A percentile compares a stretch with the other conserved stretches of the same genome.
These are phyloP conservation scores for Mycena venus DNA, from an alignment of 768 basidiomycete genomes.

Conservation along the genomic window DNA sequence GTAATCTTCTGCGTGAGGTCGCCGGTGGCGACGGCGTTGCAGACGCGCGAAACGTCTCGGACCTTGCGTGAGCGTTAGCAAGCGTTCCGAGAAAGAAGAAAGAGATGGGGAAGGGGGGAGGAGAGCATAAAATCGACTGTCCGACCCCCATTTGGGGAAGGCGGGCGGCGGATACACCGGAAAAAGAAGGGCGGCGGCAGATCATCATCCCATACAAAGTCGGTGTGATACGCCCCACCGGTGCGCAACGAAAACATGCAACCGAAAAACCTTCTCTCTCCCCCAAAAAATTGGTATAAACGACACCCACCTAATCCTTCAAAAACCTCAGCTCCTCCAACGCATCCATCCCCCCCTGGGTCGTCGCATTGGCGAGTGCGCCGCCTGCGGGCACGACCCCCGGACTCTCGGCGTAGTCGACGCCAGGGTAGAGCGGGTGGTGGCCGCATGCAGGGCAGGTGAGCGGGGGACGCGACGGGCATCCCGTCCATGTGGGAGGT, in stretches of 20 bases:
- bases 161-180: no score
- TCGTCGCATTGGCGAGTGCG: constrained; percentile 67
- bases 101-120: neutral
- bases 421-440: constrained; percentile 1
- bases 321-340: constrained; percentile 78
- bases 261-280: neutral
- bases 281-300: neutral
- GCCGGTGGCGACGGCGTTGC: constrained; percentile 78
- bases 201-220: no score
- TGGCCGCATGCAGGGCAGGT: constrained; percentile 33
- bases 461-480: neutral
- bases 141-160: no score
- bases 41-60: constrained; percentile 78
- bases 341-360: constrained; percentile 73
- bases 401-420: constrained; percentile 34
- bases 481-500: no score
- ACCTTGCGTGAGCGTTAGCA: no score
- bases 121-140: no score
- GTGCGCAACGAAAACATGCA: neutral
- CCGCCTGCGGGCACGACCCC: constrained; percentile 66
- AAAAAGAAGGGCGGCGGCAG: no score
- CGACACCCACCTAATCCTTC: constrained; percentile 64
- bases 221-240: no score
- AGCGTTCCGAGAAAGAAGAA: neutral
- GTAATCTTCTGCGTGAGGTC: constrained; percentile 80